phyloP scores from a whole-genome alignment of 306 rosid species.

The Prunus davidiana region DNA sequence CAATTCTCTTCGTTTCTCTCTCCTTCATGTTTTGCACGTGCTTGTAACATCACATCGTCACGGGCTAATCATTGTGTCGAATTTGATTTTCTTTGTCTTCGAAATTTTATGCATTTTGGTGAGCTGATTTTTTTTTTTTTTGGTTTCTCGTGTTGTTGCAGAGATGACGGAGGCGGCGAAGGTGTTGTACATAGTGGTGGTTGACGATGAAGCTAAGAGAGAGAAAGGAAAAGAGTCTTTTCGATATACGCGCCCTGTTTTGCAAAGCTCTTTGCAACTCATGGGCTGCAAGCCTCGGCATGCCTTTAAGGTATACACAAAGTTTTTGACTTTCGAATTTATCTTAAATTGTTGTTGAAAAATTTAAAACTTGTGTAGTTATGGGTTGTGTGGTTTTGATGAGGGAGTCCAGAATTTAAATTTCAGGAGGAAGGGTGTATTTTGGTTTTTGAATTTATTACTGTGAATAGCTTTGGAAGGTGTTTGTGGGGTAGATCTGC shows the following conservation, averaged over 20 bases:
- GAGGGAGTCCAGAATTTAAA: not conserved
- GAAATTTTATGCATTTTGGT: not conserved
- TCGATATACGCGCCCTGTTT: constrained; percentile 69
- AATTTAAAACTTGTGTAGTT: not conserved
- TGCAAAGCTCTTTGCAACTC: constrained; percentile 82
- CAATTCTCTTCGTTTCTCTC: not conserved
- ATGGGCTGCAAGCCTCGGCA: constrained; percentile 97
- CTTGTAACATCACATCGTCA: not conserved
- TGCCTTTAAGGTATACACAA: constrained; percentile 71
- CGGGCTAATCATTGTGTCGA: not conserved
- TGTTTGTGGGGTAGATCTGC: constrained; percentile 32
- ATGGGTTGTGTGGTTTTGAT: not conserved
- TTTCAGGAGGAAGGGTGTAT: not conserved
- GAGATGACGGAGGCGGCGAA: constrained; percentile 45
- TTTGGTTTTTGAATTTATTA: not conserved
- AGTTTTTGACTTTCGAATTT: not conserved
- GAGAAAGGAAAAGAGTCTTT: constrained; percentile 58
- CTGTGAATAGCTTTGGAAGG: not conserved
- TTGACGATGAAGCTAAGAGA: constrained; percentile 51
- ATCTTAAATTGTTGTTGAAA: not conserved
- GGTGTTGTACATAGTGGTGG: constrained; percentile 63
- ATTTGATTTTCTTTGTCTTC: not conserved
- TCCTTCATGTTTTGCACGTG: not conserved
- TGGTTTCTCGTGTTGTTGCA: constrained; percentile 3
- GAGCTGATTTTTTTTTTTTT: not conserved